Percentiles rank a stretch among this genome's conserved stretches.
These are phyloP conservation scores for Colletotrichum sp. DNA, from an alignment of 2,329 filamentous ascomycete genomes.

Conservation along the genomic window DNA sequence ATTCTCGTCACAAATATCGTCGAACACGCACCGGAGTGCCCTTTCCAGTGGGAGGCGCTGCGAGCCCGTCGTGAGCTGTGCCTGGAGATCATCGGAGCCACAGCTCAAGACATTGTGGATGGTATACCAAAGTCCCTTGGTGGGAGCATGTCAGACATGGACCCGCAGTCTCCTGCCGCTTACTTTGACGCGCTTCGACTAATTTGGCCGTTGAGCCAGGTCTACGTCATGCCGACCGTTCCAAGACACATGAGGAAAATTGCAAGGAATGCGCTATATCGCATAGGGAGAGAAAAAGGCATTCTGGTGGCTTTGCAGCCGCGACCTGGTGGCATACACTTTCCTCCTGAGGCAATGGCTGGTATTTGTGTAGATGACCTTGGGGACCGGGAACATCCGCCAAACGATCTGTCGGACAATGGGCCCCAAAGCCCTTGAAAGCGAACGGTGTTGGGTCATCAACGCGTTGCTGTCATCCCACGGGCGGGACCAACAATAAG, in stretches of 20 bases:
- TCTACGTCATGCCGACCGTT: slow-evolving; percentile 34
- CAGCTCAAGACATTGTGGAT: slow-evolving; percentile 34
- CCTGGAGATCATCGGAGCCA: slow-evolving; percentile 28
- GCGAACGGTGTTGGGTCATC: neutral
- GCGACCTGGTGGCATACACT: neutral
- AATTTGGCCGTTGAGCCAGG: slow-evolving; percentile 40
- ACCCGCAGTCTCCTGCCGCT: slow-evolving; percentile 32
- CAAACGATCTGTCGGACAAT: neutral
- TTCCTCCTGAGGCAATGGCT: neutral
- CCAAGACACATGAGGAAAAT: slow-evolving; percentile 29
- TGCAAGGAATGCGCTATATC: slow-evolving; percentile 31
- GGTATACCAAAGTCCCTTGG: slow-evolving; percentile 29
- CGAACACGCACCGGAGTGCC: slow-evolving; percentile 32
- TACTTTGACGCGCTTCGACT: slow-evolving; percentile 42
- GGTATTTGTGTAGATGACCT: neutral
- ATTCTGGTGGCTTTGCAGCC: slow-evolving; percentile 38
- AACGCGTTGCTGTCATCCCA: neutral
- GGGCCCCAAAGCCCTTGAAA: neutral
- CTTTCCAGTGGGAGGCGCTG: slow-evolving; percentile 28
- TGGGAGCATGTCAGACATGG: slow-evolving; percentile 25
- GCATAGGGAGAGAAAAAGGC: slow-evolving; percentile 41
- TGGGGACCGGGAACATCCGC: neutral
- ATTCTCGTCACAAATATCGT: slow-evolving; percentile 39
- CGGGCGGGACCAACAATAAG: neutral
- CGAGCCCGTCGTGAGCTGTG: slow-evolving; percentile 31